A percentile compares a stretch with the other conserved stretches of the same genome.
These are phyloP conservation scores for Xylaria sp. DNA, from an alignment of 2,329 filamentous ascomycete genomes.

Conservation along the genomic window DNA sequence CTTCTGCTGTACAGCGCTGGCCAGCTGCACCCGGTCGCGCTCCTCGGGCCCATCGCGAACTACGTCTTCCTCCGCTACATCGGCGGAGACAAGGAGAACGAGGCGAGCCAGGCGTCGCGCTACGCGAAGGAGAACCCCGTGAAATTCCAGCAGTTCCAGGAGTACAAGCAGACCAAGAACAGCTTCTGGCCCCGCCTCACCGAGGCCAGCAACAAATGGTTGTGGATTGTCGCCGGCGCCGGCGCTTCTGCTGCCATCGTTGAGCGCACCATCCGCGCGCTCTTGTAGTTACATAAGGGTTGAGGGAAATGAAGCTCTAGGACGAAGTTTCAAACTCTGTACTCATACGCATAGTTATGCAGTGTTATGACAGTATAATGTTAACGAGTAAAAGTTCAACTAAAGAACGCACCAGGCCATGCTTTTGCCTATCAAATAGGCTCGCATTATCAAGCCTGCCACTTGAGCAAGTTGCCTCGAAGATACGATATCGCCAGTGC, in stretches of 20 bases:
- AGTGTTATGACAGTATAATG: too few relatives aligned
- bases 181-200: constrained; percentile 59
- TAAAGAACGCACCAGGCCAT: too few relatives aligned
- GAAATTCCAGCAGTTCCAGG: constrained; percentile 56
- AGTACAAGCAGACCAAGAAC: constrained; percentile 58
- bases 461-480: too few relatives aligned
- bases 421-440: too few relatives aligned
- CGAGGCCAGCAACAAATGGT: constrained; percentile 59
- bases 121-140: constrained; percentile 53
- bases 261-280: constrained; percentile 41
- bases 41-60: constrained; percentile 60
- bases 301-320: background rate
- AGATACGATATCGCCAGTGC: too few relatives aligned
- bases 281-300: constrained; percentile 2
- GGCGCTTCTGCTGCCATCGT: constrained; percentile 52
- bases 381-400: too few relatives aligned
- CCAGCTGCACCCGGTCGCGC: constrained; percentile 55
- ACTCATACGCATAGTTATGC: too few relatives aligned
- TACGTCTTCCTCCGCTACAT: constrained; percentile 61
- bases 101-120: constrained; percentile 53
- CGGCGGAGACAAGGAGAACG: constrained; percentile 59
- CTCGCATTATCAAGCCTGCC: too few relatives aligned
- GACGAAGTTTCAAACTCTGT: background rate
- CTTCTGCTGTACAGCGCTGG: constrained; percentile 58
- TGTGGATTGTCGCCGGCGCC: constrained; percentile 53